Percentiles rank a stretch among this genome's conserved stretches.
Conservation (phyloP, 2,329 filamentous ascomycete species). For the Stagonosporopsis rhizophila region DNA sequence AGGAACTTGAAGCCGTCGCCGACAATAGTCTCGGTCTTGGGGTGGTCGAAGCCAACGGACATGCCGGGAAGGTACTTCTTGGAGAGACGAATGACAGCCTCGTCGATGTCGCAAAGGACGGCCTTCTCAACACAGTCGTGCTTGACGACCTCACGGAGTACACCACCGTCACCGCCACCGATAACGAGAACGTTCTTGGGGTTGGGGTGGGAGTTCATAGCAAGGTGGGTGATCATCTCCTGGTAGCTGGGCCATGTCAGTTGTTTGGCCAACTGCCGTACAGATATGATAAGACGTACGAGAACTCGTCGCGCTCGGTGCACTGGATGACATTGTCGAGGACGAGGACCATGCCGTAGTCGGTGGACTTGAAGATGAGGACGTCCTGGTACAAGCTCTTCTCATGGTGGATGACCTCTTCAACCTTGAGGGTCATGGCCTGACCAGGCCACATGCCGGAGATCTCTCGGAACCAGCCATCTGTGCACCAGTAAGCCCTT, state of each 20-base stretch:
- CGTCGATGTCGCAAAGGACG: conserved; percentile 96
- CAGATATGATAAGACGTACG: conserved; percentile 56
- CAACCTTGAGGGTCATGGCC: conserved; percentile 90
- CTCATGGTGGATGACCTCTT: conserved; percentile 98
- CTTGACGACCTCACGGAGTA: conserved; percentile 98
- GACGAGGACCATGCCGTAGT: conserved; percentile 95
- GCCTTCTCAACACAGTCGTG: conserved; percentile 97
- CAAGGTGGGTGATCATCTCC: conserved; percentile 99
- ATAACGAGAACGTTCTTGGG: conserved; percentile 99
- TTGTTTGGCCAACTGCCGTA: neutral
- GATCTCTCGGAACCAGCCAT: conserved; percentile 99
- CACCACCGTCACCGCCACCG: conserved; percentile 95
- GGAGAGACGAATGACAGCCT: conserved; percentile 97
- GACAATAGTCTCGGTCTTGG: conserved; percentile 89
- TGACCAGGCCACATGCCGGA: conserved; percentile 99
- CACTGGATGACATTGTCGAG: conserved; percentile 99
- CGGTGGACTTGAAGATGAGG: conserved; percentile 96
- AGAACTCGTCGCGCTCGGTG: conserved; percentile 98
- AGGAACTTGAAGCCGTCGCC: conserved; percentile 99
- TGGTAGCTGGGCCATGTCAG: conserved; percentile 70
- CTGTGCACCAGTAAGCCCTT: conserved; percentile 57
- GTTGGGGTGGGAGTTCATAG: conserved; percentile 97
- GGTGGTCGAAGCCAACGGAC: conserved; percentile 91
- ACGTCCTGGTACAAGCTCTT: conserved; percentile 99
- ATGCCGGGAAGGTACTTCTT: conserved; percentile 97